Evolutionary conservation across 2,329 filamentous ascomycete genomes (phyloP), one percentile per base, ranked within the genome.

Genomic region (Colletotrichum cereale): DNA sequence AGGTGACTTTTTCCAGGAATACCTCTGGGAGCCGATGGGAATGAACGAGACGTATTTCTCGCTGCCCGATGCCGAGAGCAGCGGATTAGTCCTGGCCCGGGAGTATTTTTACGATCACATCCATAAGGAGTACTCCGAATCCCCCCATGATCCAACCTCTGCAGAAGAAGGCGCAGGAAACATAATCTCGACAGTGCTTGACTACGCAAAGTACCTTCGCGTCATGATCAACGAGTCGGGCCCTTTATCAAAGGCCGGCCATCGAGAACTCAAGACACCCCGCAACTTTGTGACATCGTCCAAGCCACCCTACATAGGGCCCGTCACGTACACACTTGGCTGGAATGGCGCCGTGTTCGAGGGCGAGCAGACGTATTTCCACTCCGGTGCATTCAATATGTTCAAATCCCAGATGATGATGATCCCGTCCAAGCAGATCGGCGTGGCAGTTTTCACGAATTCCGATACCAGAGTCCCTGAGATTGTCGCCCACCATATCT

Each of bases 31-130:
- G 2, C 86, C 85, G 0, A 78, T 88, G 36, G 81, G 79, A 2
- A 88, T 88, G 86, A 74, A 77, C 3, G 81, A 82, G 61, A 85
- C 85, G 0, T 83, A 79, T 44, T 75, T 82, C 8, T 76, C 78
- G 1, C 55, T 78, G 3, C 53, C 75, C 0, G 77, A 80, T 5
- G 80, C 79, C 12, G 47, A 73, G 34, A 71, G 73, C 0, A 77
- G 73, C 0, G 71, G 74, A 0, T 72, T 78, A 7, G 72, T 76
- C 16, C 75, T 88, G 6, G 84, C 86, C 0, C 77, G 78, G 8
- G 84, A 83, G 2, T 86, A 88, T 63, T 76, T 75, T 31, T 86
- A 81, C 77, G 73, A 83, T 7, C 73, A 80, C 2, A 70, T 76
- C 1, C 73, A 72, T 1, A 73, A 73, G 0, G 34, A 58, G 8